Base-by-base conservation (phyloP, 768 basidiomycete genomes). In the Termitomyces sp. region DNA sequence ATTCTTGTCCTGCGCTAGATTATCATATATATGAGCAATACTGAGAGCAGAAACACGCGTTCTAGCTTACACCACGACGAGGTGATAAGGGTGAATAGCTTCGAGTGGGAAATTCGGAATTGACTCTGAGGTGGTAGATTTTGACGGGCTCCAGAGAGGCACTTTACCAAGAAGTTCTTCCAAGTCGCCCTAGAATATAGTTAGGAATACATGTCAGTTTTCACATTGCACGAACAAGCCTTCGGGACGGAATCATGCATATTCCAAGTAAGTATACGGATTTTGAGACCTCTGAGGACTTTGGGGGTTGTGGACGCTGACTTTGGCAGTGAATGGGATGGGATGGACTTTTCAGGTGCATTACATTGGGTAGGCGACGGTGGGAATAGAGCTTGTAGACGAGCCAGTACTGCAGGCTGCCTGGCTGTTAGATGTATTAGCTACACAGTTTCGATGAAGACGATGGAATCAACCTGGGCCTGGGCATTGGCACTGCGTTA, bases 221-320 rank as follows among this genome's bases (percentile, higher is more conserved):
- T 27, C n/a, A 16, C 10, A 16, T 36, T 29, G 37, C 55, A 51
- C 32, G 18, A 18, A 59, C 66, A 16, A 29, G 84, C 88, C 79
- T 88, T 91, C 31, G 90, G 90, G 5, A 91, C 65, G 0, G 86
- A 86, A 61, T 91, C 88, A 61, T 92, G 87, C 90, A 92, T 92
- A 61, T 92, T 92, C 90, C 90, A 92, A 37, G 87, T 87, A 34
- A 90, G 52, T 47, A 91, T 81, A 43, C 84, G 74, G 39, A 90
- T 72, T 65, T 91, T 92, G 46, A 91, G 47, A 20, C 47, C 20
- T 48, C 31, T 32, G 6, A 20, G 72, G 36, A 52, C 53, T 36
- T 58, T 66, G 12, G 37, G 51, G 14, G n/a, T 42, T 4, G 24
- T 18, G 9, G 52, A 13, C 29, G 26, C 20, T 9, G 50, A 26